Evolutionary conservation across 2,329 filamentous ascomycete genomes (phyloP).

Genomic region (Apiospora phragmitis): DNA sequence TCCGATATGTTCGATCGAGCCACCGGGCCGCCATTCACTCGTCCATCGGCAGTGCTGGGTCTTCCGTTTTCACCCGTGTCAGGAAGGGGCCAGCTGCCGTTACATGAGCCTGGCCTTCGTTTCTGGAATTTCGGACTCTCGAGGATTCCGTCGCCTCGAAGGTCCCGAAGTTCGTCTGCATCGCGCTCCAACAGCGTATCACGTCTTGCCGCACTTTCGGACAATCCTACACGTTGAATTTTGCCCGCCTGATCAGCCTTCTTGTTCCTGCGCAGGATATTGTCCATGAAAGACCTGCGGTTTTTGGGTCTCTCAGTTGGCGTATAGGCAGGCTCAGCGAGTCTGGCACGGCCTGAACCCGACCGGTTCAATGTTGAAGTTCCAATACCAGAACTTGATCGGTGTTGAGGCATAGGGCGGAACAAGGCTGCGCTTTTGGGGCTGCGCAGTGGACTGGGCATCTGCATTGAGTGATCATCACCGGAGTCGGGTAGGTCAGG

Average conservation of each 20-base stretch:
- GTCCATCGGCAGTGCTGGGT: conserved; percentile 30
- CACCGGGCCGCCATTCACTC: conserved; percentile 21
- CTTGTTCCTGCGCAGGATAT: conserved; percentile 66
- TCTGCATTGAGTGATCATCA: conserved; percentile 42
- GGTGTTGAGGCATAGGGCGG: conserved; percentile 17
- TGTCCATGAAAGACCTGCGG: conserved; percentile 53
- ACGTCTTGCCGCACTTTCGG: conserved; percentile 60
- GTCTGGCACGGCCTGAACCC: conserved; percentile 28
- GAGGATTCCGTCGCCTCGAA: conserved; percentile 38
- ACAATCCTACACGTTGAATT: conserved; percentile 52
- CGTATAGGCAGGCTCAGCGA: conserved; percentile 21
- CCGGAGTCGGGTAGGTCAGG: conserved; percentile 63
- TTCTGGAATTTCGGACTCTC: conserved; percentile 48
- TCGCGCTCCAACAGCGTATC: conserved; percentile 64
- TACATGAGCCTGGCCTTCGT: conserved; percentile 37
- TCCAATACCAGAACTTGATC: conserved; percentile 26
- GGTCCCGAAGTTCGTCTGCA: conserved; percentile 49
- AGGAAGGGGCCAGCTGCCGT: conserved; percentile 51
- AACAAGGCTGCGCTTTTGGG: conserved; percentile 22
- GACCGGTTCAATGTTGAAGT: conserved; percentile 29
- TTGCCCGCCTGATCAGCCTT: conserved; percentile 47
- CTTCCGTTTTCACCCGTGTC: conserved; percentile 30
- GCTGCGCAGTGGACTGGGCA: conserved; percentile 28
- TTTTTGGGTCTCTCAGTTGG: conserved; percentile 33
- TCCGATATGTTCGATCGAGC: conserved; percentile 19